Base-by-base conservation (phyloP, 2,329 filamentous ascomycete genomes). In the Epichloe scottii region DNA sequence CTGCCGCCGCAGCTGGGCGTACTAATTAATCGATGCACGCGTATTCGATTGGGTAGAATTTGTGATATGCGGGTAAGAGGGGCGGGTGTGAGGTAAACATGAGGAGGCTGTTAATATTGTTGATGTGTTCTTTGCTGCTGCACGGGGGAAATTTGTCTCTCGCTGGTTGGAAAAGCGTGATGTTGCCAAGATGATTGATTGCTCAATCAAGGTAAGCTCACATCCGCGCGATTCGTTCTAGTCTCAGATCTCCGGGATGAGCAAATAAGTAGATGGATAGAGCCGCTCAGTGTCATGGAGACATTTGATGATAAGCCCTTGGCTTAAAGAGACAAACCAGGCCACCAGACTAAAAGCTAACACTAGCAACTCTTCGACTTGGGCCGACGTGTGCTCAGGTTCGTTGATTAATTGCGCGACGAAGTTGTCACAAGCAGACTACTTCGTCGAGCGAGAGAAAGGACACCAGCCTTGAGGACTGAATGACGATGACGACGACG, bases 1-100 rank as follows among this genome's bases (percentile, higher is more conserved):
- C 42, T 44, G 51, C 19, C 21, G n/a, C 19, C 42, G 41, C 43
- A 48, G 51, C 42, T 46, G 47, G 17, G 37, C 38, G 47, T 33
- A 23, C 17, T 17, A 21, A 17, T 35, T 17, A 21, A 17, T 35
- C 5, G 26, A 44, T 19, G 43, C 37, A 45, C 23, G 8, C 19
- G 41, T 39, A 35, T n/a, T 37, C 15, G 23, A 23, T 34, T 12
- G 14, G 15, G 39, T 17, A 37, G 5, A 12, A 10, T 19, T 17
- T n/a, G 23, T 12, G 42, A 38, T 26, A 34, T 37, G 23, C 7
- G 11, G 12, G 37, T 14, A 19, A 46, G 42, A 21, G 23, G 41
- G 34, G 35, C 21, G 37, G 43, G 19, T 17, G n/a, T 14, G 12
- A 19, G 15, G 15, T 17, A 4, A n/a, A 46, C 26, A 37, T 35